phyloP scores from a whole-genome alignment of 2,329 filamentous ascomycete species.

The Sphaerulina populicola region DNA sequence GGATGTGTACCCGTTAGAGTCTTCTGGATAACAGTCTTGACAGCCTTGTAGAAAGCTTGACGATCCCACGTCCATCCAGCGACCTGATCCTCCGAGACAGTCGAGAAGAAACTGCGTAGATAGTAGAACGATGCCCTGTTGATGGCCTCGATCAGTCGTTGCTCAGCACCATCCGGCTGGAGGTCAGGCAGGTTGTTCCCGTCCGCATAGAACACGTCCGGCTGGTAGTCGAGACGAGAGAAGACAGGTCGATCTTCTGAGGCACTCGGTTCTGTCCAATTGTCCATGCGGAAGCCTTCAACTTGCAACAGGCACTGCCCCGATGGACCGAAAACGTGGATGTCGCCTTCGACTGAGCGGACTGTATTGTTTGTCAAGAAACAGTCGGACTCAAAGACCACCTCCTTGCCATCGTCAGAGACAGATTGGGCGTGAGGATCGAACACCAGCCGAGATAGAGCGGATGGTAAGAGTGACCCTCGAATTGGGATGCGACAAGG shows the following conservation, averaged over 20 bases:
- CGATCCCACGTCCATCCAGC: slow-evolving; percentile 17
- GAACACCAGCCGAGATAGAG: slow-evolving; percentile 14
- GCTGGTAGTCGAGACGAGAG: slow-evolving; percentile 13
- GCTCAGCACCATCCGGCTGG: slow-evolving; percentile 9
- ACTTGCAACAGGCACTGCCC: slow-evolving; percentile 11
- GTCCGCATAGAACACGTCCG: slow-evolving; percentile 15
- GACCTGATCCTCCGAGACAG: slow-evolving; percentile 8
- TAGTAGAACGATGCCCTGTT: slow-evolving; percentile 16
- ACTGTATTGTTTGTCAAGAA: slow-evolving; percentile 16
- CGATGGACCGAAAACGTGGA: slow-evolving; percentile 21
- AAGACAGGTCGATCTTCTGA: slow-evolving; percentile 16
- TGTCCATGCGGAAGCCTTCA: slow-evolving; percentile 19
- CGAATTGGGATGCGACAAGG: slow-evolving; percentile 21
- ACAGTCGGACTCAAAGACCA: slow-evolving; percentile 16
- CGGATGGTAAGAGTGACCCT: slow-evolving; percentile 16
- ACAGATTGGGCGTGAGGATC: slow-evolving; percentile 11
- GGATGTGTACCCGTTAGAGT: slow-evolving; percentile 14
- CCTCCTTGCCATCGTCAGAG: slow-evolving; percentile 23
- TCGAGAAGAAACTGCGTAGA: slow-evolving; percentile 13
- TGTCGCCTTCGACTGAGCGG: slow-evolving; percentile 17
- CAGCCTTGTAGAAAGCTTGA: slow-evolving; percentile 14
- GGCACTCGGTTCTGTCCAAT: slow-evolving; percentile 11
- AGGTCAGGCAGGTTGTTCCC: slow-evolving; percentile 11
- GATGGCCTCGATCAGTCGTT: slow-evolving; percentile 14
- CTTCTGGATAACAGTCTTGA: slow-evolving; percentile 7